Percentiles rank a stretch among this genome's conserved stretches.
phyloP scores from a whole-genome alignment of 2,329 filamentous ascomycete genomes.

The Ophioceras dolichostomum region DNA sequence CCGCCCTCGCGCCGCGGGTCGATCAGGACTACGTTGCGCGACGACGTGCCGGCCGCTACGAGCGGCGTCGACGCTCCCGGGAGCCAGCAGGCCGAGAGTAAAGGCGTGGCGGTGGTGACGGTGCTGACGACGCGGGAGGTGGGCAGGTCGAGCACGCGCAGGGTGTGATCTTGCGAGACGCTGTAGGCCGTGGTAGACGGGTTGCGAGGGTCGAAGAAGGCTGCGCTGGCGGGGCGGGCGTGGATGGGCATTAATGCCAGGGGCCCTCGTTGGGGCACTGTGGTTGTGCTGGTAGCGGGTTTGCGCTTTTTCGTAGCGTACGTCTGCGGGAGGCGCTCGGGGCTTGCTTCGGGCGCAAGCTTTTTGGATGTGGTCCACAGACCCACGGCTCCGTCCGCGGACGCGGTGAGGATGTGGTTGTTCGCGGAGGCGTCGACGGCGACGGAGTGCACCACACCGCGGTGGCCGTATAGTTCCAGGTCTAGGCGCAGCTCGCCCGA shows the following conservation, averaged over 20 bases:
- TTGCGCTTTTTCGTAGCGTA: conserved; percentile 69
- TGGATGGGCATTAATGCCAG: conserved; percentile 63
- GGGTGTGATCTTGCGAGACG: conserved; percentile 77
- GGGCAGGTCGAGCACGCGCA: conserved; percentile 83
- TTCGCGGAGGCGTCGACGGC: conserved; percentile 57
- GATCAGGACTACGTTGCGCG: conserved; percentile 81
- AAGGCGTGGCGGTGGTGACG: conserved; percentile 69
- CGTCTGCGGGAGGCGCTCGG: conserved; percentile 54
- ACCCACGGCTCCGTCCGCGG: conserved; percentile 71
- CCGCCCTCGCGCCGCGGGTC: conserved; percentile 61
- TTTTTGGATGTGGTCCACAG: conserved; percentile 77
- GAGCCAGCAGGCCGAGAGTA: conserved; percentile 68
- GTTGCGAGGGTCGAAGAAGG: conserved; percentile 76
- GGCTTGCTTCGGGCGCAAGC: conserved; percentile 61
- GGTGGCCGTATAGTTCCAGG: conserved; percentile 20
- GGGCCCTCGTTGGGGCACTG: conserved; percentile 61
- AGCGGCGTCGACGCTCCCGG: conserved; percentile 42
- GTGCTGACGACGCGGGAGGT: conserved; percentile 70
- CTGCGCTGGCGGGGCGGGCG: conserved; percentile 62
- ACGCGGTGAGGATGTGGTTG: conserved; percentile 73
- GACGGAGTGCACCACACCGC: conserved; percentile 50
- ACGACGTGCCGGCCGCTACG: conserved; percentile 65
- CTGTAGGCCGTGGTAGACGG: conserved; percentile 79
- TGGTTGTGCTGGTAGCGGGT: conserved; percentile 34
- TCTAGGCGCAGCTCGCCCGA: conserved; percentile 26